Conservation (phyloP, 2,329 filamentous ascomycete genomes). For the Trichoderma guizhouense region DNA sequence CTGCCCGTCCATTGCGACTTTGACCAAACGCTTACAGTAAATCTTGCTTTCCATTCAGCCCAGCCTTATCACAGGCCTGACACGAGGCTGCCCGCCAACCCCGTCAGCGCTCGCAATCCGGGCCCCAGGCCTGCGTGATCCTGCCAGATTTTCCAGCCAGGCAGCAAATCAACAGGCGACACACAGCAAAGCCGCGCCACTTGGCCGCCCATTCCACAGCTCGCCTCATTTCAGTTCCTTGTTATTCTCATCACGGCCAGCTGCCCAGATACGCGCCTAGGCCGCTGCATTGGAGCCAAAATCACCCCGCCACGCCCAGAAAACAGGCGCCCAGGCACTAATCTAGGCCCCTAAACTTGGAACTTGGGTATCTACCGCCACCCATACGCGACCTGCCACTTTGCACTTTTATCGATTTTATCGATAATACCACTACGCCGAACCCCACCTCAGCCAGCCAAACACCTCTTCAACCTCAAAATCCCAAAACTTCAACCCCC, state of each 20-base stretch:
- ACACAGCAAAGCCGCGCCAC: not conserved
- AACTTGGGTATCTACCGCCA: not conserved
- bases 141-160: not conserved
- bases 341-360: not conserved
- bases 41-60: not conserved
- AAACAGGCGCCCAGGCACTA: not conserved
- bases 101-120: not conserved
- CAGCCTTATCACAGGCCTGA: conserved; percentile 13
- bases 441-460: conserved; percentile 6
- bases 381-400: conserved; percentile 6
- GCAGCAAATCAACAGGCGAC: not conserved
- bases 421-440: conserved; percentile 15
- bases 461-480: not conserved
- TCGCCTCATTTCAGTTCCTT: not conserved
- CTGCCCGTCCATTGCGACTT: not conserved
- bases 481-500: not conserved
- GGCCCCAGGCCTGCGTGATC: not conserved
- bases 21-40: not conserved
- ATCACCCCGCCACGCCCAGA: conserved; percentile 8
- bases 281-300: not conserved
- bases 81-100: conserved; percentile 12
- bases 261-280: not conserved
- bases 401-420: conserved; percentile 10
- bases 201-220: not conserved
- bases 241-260: not conserved